phyloP scores from a whole-genome alignment of 148 eudicot genomes.

The Vaccinium corymbosum region DNA sequence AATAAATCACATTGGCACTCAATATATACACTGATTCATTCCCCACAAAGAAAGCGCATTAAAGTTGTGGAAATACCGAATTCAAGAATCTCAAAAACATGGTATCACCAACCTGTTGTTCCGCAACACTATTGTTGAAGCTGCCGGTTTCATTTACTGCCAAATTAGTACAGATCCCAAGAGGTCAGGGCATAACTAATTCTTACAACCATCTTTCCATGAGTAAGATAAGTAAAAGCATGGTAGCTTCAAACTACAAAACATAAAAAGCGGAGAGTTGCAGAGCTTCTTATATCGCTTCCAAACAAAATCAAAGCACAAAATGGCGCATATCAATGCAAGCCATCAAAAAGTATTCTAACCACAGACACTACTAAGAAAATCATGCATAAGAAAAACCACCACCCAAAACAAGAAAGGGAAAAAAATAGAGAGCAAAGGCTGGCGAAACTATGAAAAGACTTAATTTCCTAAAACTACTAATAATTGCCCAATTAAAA shows the following conservation, averaged over 20 bases:
- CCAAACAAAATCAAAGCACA: background rate
- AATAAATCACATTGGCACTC: background rate
- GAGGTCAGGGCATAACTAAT: background rate
- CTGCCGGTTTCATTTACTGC: conserved; percentile 76
- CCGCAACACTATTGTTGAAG: conserved; percentile 89
- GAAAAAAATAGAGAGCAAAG: background rate
- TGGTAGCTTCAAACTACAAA: background rate
- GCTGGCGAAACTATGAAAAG: background rate
- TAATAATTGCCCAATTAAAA: background rate
- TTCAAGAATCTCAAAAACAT: conserved; percentile 1
- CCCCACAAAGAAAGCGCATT: background rate
- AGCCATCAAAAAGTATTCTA: background rate
- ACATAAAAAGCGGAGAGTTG: background rate
- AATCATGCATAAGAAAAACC: background rate
- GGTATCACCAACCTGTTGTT: conserved; percentile 61
- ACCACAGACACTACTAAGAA: background rate
- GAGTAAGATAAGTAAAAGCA: background rate
- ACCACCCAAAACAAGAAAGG: background rate
- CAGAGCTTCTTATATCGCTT: background rate
- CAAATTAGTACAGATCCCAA: conserved; percentile 8
- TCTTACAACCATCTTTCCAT: background rate
- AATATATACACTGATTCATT: background rate
- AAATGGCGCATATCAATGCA: background rate
- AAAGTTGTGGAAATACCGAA: background rate
- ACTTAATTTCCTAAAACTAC: background rate